Evolutionary conservation across 2,329 filamentous ascomycete genomes (phyloP), one percentile per base, ranked within the genome.

Genomic region (Aspergillus nomiae): DNA sequence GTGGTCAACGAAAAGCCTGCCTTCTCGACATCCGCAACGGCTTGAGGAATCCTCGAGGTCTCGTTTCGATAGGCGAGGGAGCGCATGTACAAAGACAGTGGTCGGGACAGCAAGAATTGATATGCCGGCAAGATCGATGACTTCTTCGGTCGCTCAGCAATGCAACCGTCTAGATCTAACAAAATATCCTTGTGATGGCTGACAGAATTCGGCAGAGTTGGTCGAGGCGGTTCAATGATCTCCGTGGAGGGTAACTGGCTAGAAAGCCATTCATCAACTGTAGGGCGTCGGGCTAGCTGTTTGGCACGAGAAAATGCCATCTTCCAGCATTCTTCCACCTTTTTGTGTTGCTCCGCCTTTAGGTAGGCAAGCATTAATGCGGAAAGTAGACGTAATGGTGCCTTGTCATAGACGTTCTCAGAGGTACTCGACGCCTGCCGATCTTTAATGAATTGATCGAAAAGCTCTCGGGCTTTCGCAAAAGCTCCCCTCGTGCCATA

Each of bases 1-100:
- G 86, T 89, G 71, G 92, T 89, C 62, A 97, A 78, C 32, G 82
- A 80, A 80, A 94, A 97, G 12, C 94, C 94, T 46, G 85, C 83
- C 1, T 75, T 73, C 10, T 86, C 80, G 12, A 94, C 80, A n/a
- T 84, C 76, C 26, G 82, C 76, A 32, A 93, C 75, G 19, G 86
- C 77, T 9, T 78, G 63, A 6, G 82, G 73, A 14, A 92, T 79
- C 24, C 81, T 83, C 12, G 77, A 73, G 8, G 87, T 77, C 55
- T 86, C 82, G 63, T 86, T 85, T 60, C 87, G 86, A 28, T 70
- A 71, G 36, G 80, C 75, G 11, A 90, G 75, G 58, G 83, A 82
- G 58, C 78, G 76, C 61, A 90, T 81, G 71, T 85, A 87, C 53
- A 82, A 74, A 41, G 78, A 82, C 55, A 88, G 74, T 8, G 83